Evolutionary conservation across 108 stramenopile species (phyloP).

Genomic region (Stephanodiscus triporus): DNA sequence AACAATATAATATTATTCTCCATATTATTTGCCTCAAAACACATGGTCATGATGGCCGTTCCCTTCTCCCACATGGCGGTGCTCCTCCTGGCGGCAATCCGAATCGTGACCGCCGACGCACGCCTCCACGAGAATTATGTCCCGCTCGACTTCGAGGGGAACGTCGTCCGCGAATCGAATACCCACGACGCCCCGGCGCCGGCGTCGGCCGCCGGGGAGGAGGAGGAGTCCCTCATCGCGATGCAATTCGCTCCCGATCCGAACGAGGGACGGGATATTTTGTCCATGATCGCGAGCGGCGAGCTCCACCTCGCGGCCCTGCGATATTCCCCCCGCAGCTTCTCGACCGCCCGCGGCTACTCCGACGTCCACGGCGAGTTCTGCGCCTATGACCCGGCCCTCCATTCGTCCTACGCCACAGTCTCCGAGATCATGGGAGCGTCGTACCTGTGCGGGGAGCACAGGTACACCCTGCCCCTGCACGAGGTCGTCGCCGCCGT

Average conservation of each 20-base stretch:
- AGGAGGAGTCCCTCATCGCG: background rate
- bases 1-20: too few relatives aligned
- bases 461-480: conserved; percentile 18
- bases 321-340: conserved; percentile 9
- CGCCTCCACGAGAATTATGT: too few relatives aligned
- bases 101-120: too few relatives aligned
- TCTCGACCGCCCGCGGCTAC: background rate
- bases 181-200: too few relatives aligned
- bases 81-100: too few relatives aligned
- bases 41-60: too few relatives aligned
- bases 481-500: conserved; percentile 6
- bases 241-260: conserved; percentile 16
- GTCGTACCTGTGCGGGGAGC: conserved; percentile 19
- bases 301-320: background rate
- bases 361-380: conserved; percentile 17
- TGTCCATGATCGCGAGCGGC: conserved; percentile 9
- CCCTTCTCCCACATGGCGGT: too few relatives aligned
- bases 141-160: too few relatives aligned
- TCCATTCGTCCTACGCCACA: conserved; percentile 1
- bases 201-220: too few relatives aligned
- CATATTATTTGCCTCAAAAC: too few relatives aligned
- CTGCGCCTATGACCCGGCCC: conserved; percentile 14
- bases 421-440: background rate
- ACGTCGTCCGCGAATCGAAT: too few relatives aligned
- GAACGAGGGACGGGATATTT: conserved; percentile 5